Conservation (phyloP, 78 protist genomes). For the Dictyostelium capitatum region DNA sequence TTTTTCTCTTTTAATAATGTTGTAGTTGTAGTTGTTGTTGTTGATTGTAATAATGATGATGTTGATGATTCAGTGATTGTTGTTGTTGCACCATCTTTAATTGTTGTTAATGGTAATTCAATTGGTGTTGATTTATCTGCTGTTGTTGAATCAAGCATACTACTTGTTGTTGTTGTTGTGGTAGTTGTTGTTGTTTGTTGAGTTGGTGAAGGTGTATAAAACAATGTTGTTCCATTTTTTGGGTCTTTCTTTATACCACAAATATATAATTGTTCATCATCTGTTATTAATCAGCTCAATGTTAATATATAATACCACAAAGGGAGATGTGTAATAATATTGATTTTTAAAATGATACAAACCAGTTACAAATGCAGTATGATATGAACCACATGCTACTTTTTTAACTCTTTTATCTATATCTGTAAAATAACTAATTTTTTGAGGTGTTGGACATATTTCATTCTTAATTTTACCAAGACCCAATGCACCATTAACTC, state of each 20-base stretch:
- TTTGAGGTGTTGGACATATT: constrained; percentile 15
- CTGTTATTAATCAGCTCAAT: too few species aligned
- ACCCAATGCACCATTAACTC: constrained; percentile 56
- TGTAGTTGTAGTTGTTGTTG: background rate
- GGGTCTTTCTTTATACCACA: constrained; percentile 60
- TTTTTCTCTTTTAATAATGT: background rate
- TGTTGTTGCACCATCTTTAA: background rate
- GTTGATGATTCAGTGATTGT: too few species aligned
- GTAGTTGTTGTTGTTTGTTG: background rate
- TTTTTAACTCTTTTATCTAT: constrained; percentile 55
- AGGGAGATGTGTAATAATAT: too few species aligned
- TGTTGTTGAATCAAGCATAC: background rate
- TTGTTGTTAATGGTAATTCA: too few species aligned
- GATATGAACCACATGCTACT: constrained; percentile 78
- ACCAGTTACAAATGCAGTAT: constrained; percentile 81
- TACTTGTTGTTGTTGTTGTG: background rate
- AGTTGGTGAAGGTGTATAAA: background rate
- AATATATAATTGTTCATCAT: constrained; percentile 67
- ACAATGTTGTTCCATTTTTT: constrained; percentile 43
- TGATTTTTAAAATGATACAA: too few species aligned
- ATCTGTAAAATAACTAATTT: constrained; percentile 30
- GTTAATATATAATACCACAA: too few species aligned
- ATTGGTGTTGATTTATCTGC: too few species aligned
- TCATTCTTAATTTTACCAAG: constrained; percentile 4
- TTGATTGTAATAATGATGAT: too few species aligned